phyloP scores from a whole-genome alignment of 169 alveolate genomes.

The Eimeria sp. region DNA sequence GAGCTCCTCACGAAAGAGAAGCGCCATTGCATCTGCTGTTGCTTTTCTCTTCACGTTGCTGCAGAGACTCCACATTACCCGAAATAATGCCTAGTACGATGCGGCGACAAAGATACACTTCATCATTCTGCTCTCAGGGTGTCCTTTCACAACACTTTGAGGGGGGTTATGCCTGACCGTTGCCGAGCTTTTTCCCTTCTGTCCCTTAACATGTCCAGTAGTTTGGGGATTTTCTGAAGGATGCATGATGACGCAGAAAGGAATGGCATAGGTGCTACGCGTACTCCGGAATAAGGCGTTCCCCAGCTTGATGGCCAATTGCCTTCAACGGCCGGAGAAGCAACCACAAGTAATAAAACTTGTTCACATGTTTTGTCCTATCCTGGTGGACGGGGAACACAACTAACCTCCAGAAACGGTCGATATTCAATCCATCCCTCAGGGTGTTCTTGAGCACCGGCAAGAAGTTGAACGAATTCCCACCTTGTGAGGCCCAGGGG shows the following conservation, averaged over 20 bases:
- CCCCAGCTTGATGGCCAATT: neutral
- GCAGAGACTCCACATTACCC: neutral
- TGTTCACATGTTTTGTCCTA: neutral
- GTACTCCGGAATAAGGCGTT: neutral
- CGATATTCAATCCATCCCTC: constrained; percentile 74
- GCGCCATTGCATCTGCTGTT: constrained; percentile 78
- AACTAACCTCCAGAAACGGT: constrained; percentile 63
- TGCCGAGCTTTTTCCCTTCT: constrained; percentile 46
- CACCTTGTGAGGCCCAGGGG: constrained; percentile 78
- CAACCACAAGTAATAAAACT: neutral
- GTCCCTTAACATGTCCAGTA: constrained; percentile 49
- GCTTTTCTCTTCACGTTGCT: constrained; percentile 17
- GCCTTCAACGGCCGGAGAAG: neutral
- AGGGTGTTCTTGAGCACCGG: constrained; percentile 78
- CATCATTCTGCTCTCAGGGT: neutral
- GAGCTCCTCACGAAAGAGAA: constrained; percentile 68
- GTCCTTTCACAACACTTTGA: neutral
- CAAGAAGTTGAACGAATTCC: constrained; percentile 74
- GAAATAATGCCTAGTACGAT: neutral
- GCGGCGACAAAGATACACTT: neutral
- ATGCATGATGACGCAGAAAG: neutral
- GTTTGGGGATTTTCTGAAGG: constrained; percentile 37
- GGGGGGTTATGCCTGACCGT: constrained; percentile 12
- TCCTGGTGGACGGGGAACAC: neutral
- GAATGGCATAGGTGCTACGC: neutral